Evolutionary conservation across 1,284 basidiomycete species (phyloP), one percentile per base, ranked within the genome.

Genomic region (Ceratobasidium sp.): DNA sequence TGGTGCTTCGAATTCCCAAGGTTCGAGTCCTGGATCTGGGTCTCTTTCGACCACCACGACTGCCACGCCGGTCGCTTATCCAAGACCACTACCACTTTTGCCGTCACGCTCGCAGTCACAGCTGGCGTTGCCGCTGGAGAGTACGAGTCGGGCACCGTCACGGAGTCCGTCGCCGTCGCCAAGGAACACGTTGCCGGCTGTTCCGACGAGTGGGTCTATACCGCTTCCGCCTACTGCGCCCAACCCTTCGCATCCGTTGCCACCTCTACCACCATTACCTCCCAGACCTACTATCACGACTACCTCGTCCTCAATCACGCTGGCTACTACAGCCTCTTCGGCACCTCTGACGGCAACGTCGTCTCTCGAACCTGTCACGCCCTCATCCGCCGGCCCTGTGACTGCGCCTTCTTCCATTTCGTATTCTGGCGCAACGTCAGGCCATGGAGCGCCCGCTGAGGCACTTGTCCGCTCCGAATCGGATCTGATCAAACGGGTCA

Each of bases 51-150:
- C 66, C 13, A 54, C 66, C 48, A 54, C 33, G 15, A 68, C 50
- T 12, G 50, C 28, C 2, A 68, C 66, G 17, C 28, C 40, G 23
- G 23, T 38, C 15, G 17, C 48, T n/a, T 48, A 54, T 17, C 66
- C 67, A 2, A 52, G 67, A 20, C 67, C 52, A n/a, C 67, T 57
- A 12, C 67, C 67, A 15, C 17, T 56, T 10, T 33, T 57, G 10
- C 64, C 64, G 3, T 48, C 64, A 4, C n/a, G 64, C 1, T 65
- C 64, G 64, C 44, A 65, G 28, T 23, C 62, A 9, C 62, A 46
- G 62, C 23, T 65, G n/a, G 26, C 64, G 7, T 40, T 65, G 28
- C 64, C 64, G 64, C 44, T 65, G 42, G 64, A 65, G 26, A 65
- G n/a, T n/a, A n/a, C 23, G n/a, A 48, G 33, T 15, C 64, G 20